A percentile compares a stretch with the other conserved stretches of the same genome.
Evolutionary conservation across 176 grass and related monocot genomes (phyloP).

Genomic region (Themeda triandra): DNA sequence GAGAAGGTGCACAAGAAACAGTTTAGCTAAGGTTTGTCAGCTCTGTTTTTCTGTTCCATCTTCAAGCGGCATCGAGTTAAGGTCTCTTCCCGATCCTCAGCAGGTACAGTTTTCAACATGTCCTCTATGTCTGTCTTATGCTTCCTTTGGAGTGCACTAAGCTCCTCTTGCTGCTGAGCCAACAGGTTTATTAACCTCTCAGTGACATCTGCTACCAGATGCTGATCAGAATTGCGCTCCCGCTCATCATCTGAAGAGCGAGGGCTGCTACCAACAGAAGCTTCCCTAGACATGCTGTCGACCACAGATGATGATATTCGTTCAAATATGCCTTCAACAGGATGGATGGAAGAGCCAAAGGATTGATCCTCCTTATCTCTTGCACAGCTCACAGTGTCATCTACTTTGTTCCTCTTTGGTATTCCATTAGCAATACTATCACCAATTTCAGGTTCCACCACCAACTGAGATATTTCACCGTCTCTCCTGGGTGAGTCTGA

Average conservation of each 20-base stretch:
- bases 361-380: background rate
- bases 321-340: slow-evolving; percentile 1
- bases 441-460: background rate
- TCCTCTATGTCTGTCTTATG: slow-evolving; percentile 36
- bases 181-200: slow-evolving; percentile 39
- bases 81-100: slow-evolving; percentile 34
- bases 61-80: slow-evolving; percentile 50
- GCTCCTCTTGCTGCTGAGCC: slow-evolving; percentile 44
- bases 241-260: background rate
- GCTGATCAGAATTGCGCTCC: background rate
- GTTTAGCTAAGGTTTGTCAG: background rate
- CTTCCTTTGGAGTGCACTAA: slow-evolving; percentile 37
- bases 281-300: background rate
- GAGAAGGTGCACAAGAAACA: background rate
- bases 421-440: slow-evolving; percentile 27
- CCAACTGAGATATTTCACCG: slow-evolving; percentile 10
- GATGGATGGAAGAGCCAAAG: background rate
- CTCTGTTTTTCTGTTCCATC: slow-evolving; percentile 16
- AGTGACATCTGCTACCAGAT: background rate
- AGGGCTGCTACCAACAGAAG: slow-evolving; percentile 2
- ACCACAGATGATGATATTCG: background rate
- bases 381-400: background rate
- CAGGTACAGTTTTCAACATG: slow-evolving; percentile 32
- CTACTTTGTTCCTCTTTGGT: background rate
- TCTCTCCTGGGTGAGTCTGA: slow-evolving; percentile 57